These are phyloP conservation scores for Helicostylum pulchrum DNA, from an alignment of 192 early-diverging fungal genomes.

Conservation along the genomic window DNA sequence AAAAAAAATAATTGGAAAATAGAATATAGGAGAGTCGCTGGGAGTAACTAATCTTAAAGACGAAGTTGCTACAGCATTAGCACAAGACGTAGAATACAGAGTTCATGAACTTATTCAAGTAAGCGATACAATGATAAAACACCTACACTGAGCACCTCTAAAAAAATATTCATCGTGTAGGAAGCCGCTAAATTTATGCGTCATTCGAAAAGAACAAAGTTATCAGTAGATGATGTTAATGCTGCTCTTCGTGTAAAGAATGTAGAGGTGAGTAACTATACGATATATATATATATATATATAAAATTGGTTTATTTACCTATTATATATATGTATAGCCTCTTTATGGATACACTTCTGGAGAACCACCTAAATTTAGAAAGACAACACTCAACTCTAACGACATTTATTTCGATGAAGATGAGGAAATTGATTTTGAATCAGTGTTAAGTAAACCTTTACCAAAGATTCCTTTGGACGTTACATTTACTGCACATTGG, in stretches of 20 bases:
- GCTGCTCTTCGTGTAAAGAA: slow-evolving; percentile 86
- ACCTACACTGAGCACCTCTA: background rate
- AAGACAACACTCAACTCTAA: slow-evolving; percentile 56
- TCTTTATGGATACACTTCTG: slow-evolving; percentile 83
- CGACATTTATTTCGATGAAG: slow-evolving; percentile 88
- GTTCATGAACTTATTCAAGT: slow-evolving; percentile 88
- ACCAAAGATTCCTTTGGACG: slow-evolving; percentile 87
- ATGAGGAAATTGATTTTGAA: slow-evolving; percentile 93
- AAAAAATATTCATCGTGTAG: slow-evolving; percentile 31
- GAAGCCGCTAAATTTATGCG: slow-evolving; percentile 98
- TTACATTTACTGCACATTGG: slow-evolving; percentile 92
- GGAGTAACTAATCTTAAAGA: slow-evolving; percentile 85
- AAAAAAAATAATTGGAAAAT: slow-evolving; percentile 7
- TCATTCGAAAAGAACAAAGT: slow-evolving; percentile 80
- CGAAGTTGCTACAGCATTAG: slow-evolving; percentile 75
- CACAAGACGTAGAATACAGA: slow-evolving; percentile 94
- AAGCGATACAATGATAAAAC: background rate
- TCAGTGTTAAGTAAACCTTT: slow-evolving; percentile 79
- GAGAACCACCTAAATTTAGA: slow-evolving; percentile 69
- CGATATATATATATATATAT: too few species aligned
- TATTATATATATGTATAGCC: slow-evolving; percentile 45
- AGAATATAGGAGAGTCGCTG: slow-evolving; percentile 81
- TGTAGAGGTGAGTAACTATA: slow-evolving; percentile 61
- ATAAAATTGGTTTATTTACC: too few species aligned
- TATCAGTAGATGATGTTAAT: slow-evolving; percentile 86